A percentile compares a stretch with the other conserved stretches of the same genome.
These are phyloP conservation scores for Gossypium trilobum DNA, from an alignment of 441 rosid genomes.

Conservation along the genomic window DNA sequence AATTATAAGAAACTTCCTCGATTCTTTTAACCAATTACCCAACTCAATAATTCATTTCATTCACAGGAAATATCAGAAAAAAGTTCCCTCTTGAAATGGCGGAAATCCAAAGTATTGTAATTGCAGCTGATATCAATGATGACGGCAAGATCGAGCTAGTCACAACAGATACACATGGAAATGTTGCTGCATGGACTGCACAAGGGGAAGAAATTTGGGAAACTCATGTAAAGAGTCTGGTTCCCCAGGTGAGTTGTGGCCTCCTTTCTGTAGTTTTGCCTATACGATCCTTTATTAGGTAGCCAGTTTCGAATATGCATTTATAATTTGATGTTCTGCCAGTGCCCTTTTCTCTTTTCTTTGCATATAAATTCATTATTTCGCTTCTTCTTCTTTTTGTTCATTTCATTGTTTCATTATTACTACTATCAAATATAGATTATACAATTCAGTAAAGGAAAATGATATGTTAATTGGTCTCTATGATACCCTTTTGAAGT, in stretches of 20 bases:
- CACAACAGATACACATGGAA: constrained; percentile 93
- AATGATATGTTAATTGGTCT: neutral
- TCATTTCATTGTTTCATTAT: neutral
- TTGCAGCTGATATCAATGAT: constrained; percentile 96
- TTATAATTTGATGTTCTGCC: neutral
- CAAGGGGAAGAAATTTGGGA: constrained; percentile 92
- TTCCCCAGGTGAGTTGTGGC: constrained; percentile 64
- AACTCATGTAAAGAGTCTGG: constrained; percentile 76
- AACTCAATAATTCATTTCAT: constrained; percentile 13
- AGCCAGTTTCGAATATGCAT: neutral
- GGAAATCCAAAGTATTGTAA: constrained; percentile 91
- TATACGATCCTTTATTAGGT: neutral
- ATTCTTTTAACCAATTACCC: constrained; percentile 14
- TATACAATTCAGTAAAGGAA: constrained; percentile 2
- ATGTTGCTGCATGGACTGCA: constrained; percentile 96
- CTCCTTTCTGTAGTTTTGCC: neutral
- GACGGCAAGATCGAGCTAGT: constrained; percentile 97
- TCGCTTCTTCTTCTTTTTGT: neutral
- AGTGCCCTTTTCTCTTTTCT: neutral
- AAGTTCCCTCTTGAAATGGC: constrained; percentile 98
- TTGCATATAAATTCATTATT: neutral
- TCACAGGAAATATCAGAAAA: constrained; percentile 74
- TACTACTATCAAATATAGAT: neutral
- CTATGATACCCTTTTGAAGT: neutral
- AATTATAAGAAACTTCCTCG: constrained; percentile 13